Evolutionary conservation across 345 rosid genomes (phyloP).

Genomic region (Eucalyptus melliodora): DNA sequence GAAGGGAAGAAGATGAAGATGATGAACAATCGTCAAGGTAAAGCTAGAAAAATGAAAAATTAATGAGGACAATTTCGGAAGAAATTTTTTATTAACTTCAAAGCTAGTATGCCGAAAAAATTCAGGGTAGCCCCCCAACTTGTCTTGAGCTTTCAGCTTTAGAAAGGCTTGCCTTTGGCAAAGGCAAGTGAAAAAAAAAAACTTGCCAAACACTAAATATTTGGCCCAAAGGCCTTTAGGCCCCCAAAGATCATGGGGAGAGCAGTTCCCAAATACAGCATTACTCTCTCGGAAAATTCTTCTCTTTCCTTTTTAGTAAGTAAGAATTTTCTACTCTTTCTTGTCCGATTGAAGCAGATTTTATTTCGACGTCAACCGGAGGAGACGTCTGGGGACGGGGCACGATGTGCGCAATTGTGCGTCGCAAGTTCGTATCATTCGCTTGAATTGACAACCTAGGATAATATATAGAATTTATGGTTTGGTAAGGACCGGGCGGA

Average conservation of each 20-base stretch:
- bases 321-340: background rate
- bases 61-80: rapidly evolving
- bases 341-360: background rate
- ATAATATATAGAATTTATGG: background rate
- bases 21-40: rapidly evolving
- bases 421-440: background rate
- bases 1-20: too few species aligned
- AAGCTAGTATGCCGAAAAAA: too few species aligned
- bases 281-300: background rate
- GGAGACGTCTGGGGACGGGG: background rate
- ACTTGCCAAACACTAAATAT: too few species aligned
- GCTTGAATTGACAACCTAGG: background rate
- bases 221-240: too few species aligned
- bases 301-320: background rate
- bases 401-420: background rate
- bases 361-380: background rate
- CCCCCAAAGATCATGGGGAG: rapidly evolving
- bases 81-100: rapidly evolving
- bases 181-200: too few species aligned
- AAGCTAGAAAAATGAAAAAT: rapidly evolving
- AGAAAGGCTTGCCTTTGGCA: rapidly evolving
- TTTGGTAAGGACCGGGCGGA: background rate
- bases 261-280: rapidly evolving
- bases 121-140: rapidly evolving
- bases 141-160: rapidly evolving